phyloP scores from a whole-genome alignment of 192 early-diverging fungal genomes.

The Entomortierella chlamydospora region DNA sequence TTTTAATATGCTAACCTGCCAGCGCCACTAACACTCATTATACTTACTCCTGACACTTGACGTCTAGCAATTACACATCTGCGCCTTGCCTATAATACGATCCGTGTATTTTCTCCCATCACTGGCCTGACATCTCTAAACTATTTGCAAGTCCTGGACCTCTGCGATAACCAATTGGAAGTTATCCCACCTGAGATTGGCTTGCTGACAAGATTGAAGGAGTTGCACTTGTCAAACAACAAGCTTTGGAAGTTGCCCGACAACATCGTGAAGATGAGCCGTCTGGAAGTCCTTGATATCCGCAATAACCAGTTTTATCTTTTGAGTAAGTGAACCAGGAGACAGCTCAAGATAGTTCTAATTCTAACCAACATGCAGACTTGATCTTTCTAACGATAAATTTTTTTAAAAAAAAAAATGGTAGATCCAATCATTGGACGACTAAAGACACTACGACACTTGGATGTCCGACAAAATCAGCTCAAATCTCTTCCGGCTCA shows the following conservation, averaged over 20 bases:
- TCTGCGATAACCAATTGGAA: slow-evolving; percentile 53
- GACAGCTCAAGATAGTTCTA: no score
- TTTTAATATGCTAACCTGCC: not conserved
- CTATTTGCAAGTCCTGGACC: slow-evolving; percentile 49
- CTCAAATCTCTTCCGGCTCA: slow-evolving; percentile 49
- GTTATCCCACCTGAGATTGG: slow-evolving; percentile 52
- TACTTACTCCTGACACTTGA: not conserved
- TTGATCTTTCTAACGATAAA: no score
- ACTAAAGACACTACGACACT: slow-evolving; percentile 40
- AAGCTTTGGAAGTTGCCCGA: slow-evolving; percentile 50
- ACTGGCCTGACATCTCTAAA: slow-evolving; percentile 25
- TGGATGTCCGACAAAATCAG: slow-evolving; percentile 43
- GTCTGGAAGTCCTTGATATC: slow-evolving; percentile 54
- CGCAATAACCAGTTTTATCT: slow-evolving; percentile 46
- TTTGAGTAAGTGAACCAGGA: slow-evolving; percentile 45
- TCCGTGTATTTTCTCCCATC: slow-evolving; percentile 28
- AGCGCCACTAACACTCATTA: not conserved
- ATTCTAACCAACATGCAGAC: no score
- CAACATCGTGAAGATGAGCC: slow-evolving; percentile 38
- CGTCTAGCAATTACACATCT: slow-evolving; percentile 45
- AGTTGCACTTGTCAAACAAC: slow-evolving; percentile 49
- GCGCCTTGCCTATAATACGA: slow-evolving; percentile 40
- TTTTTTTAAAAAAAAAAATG: no score
- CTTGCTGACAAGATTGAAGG: slow-evolving; percentile 38
- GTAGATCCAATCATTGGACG: slow-evolving; percentile 36